Conservation (phyloP, 768 basidiomycete species). For the Hygrophorus pudorinus region DNA sequence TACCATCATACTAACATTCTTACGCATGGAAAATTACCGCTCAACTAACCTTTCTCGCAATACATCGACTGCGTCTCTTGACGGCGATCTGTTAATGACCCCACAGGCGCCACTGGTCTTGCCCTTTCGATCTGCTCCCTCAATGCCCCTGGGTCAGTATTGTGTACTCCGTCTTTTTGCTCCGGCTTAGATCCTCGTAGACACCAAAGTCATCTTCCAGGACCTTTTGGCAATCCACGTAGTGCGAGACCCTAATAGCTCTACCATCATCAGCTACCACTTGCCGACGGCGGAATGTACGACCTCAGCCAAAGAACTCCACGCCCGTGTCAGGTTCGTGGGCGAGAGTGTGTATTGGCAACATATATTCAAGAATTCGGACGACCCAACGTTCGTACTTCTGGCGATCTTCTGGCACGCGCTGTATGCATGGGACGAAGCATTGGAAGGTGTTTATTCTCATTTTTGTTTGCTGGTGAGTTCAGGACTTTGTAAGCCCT, state of each 20-base stretch:
- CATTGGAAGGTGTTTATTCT: conserved; percentile 38
- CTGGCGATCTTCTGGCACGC: too few relatives aligned
- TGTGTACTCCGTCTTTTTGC: conserved; percentile 1
- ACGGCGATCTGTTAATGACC: background rate
- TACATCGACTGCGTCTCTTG: background rate
- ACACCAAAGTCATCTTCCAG: conserved; percentile 21
- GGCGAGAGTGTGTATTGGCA: conserved; percentile 38
- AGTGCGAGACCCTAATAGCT: conserved; percentile 28
- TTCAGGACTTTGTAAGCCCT: conserved; percentile 8
- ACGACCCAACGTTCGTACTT: too few relatives aligned
- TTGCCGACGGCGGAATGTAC: conserved; percentile 21
- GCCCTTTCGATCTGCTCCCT: background rate
- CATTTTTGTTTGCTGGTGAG: conserved; percentile 40
- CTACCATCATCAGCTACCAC: conserved; percentile 39
- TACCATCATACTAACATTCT: conserved; percentile 44
- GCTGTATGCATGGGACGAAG: conserved; percentile 56
- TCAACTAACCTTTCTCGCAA: background rate
- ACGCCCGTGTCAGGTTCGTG: conserved; percentile 25
- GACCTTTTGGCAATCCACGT: conserved; percentile 48
- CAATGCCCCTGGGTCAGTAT: conserved; percentile 8
- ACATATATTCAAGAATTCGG: conserved; percentile 29
- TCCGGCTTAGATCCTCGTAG: background rate
- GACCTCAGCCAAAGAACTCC: conserved; percentile 25
- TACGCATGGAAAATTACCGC: conserved; percentile 26
- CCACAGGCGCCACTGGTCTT: conserved; percentile 3